phyloP scores from a whole-genome alignment of 2,329 filamentous ascomycete genomes.

The Alternaria sp. region DNA sequence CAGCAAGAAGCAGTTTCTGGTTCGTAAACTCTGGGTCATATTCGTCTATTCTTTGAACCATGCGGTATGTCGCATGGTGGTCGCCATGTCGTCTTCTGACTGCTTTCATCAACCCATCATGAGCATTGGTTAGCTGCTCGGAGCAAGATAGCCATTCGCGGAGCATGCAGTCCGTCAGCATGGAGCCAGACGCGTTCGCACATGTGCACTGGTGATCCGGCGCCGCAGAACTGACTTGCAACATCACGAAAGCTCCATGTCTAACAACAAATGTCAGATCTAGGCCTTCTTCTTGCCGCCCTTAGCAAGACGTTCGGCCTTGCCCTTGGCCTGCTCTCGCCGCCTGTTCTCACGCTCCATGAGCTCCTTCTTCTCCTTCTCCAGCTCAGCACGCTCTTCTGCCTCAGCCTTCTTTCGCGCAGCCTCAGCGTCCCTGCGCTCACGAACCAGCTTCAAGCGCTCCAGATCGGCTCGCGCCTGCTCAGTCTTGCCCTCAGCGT shows the following conservation, averaged over 20 bases:
- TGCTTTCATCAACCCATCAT: slow-evolving; percentile 16
- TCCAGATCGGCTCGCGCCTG: slow-evolving; percentile 91
- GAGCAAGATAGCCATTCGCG: slow-evolving; percentile 26
- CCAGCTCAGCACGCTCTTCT: slow-evolving; percentile 60
- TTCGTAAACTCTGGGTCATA: slow-evolving; percentile 7
- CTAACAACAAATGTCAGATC: not conserved
- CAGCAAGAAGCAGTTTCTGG: slow-evolving; percentile 2
- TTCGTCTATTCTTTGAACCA: slow-evolving; percentile 15
- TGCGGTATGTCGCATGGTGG: slow-evolving; percentile 3
- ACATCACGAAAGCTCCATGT: not conserved
- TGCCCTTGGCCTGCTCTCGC: slow-evolving; percentile 55
- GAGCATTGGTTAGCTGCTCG: slow-evolving; percentile 4
- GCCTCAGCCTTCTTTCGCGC: slow-evolving; percentile 77
- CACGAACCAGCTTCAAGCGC: slow-evolving; percentile 79
- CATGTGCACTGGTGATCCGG: not conserved
- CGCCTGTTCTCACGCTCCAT: slow-evolving; percentile 58
- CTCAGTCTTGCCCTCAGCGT: slow-evolving; percentile 95
- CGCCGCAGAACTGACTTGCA: not conserved
- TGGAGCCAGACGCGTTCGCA: slow-evolving; percentile 23
- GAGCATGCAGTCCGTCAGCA: slow-evolving; percentile 35
- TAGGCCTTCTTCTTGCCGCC: slow-evolving; percentile 51
- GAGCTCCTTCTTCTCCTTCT: slow-evolving; percentile 64
- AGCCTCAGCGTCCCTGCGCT: slow-evolving; percentile 85
- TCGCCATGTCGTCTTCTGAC: slow-evolving; percentile 13
- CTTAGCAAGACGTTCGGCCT: slow-evolving; percentile 55